Conservation (phyloP, 805 yeast species). For the Zygotorulaspora chibaensis region DNA sequence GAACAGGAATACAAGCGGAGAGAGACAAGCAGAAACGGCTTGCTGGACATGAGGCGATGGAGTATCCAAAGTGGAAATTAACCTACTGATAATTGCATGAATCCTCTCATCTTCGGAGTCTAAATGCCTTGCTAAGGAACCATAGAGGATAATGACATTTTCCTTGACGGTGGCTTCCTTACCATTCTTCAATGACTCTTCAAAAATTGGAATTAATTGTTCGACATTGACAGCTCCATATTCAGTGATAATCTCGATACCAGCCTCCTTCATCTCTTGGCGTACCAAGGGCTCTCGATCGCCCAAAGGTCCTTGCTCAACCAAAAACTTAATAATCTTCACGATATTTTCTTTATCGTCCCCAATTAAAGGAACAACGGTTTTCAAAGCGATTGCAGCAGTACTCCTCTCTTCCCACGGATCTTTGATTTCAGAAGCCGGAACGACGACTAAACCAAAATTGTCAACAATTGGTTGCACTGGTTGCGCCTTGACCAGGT, state of each 20-base stretch:
- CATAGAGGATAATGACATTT: conserved; percentile 80
- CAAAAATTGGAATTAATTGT: conserved; percentile 74
- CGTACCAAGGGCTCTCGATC: conserved; percentile 71
- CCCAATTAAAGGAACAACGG: conserved; percentile 47
- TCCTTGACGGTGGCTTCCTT: conserved; percentile 55
- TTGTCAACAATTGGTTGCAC: conserved; percentile 74
- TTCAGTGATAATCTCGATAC: conserved; percentile 59
- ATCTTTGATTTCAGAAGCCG: conserved; percentile 60
- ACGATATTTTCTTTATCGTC: conserved; percentile 40
- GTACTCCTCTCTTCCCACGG: conserved; percentile 86
- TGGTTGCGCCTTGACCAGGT: conserved; percentile 57
- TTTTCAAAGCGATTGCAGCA: conserved; percentile 61
- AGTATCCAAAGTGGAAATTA: conserved; percentile 70
- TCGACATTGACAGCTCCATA: conserved; percentile 72
- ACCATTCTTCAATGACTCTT: conserved; percentile 45
- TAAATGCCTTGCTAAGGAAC: conserved; percentile 85
- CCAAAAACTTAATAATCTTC: conserved; percentile 56
- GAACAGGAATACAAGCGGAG: conserved; percentile 69
- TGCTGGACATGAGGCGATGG: conserved; percentile 88
- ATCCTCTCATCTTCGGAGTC: conserved; percentile 62
- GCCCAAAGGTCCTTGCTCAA: conserved; percentile 61
- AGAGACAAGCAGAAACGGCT: conserved; percentile 81
- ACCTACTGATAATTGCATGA: conserved; percentile 57
- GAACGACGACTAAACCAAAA: conserved; percentile 70
- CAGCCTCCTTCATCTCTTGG: conserved; percentile 86